A percentile compares a stretch with the other conserved stretches of the same genome.
Evolutionary conservation across 2,329 filamentous ascomycete species (phyloP).

Genomic region (Arthrobotrys megalospora): DNA sequence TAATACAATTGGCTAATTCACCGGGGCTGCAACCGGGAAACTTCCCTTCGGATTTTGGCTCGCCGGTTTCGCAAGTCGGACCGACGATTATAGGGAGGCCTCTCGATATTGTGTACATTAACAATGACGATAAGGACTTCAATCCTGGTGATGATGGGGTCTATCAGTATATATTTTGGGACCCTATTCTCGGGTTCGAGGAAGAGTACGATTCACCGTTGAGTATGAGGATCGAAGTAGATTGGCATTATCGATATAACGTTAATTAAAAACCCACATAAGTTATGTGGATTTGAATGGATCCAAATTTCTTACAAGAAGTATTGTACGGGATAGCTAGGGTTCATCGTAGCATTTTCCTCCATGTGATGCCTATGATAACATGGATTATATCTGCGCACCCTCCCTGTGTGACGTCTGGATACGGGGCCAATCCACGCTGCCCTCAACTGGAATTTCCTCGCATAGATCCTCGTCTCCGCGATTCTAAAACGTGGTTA

Average conservation of each 20-base stretch:
- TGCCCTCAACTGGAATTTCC: no score
- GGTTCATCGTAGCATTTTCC: no score
- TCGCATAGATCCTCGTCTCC: no score
- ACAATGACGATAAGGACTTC: neutral
- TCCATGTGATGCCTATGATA: no score
- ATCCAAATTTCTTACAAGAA: no score
- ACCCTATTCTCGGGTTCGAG: neutral
- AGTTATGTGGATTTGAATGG: no score
- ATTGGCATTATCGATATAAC: slow-evolving; percentile 30
- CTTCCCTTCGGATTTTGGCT: slow-evolving; percentile 14
- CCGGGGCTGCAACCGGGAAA: neutral
- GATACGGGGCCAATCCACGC: no score
- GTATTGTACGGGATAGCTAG: no score
- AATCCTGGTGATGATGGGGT: slow-evolving; percentile 15
- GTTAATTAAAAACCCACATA: neutral
- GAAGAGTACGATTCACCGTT: neutral
- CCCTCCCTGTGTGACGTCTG: no score
- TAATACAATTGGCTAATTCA: neutral
- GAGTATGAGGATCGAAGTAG: slow-evolving; percentile 25
- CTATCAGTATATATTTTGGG: slow-evolving; percentile 29
- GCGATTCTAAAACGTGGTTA: no score
- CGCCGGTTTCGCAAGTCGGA: neutral
- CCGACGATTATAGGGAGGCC: neutral
- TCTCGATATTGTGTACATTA: slow-evolving; percentile 26
- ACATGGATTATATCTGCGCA: no score